These are phyloP conservation scores for Magnolia sinica DNA, from an alignment of 164 flowering plant species.

Conservation along the genomic window DNA sequence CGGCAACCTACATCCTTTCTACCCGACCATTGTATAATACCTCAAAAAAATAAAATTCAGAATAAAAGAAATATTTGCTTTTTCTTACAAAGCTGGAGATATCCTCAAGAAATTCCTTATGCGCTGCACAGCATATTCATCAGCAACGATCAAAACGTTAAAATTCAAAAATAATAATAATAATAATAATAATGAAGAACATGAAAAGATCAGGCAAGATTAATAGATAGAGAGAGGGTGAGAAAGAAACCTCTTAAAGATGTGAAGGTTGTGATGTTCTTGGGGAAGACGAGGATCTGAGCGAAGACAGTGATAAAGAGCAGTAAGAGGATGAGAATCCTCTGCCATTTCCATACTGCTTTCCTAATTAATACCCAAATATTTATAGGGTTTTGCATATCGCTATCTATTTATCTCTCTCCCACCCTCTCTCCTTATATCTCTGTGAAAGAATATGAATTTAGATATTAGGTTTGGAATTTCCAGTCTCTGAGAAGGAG, in stretches of 20 bases:
- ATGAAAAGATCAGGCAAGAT: not conserved
- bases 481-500: not conserved
- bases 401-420: not conserved
- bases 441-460: too few species aligned
- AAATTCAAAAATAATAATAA: not conserved
- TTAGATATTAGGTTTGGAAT: too few species aligned
- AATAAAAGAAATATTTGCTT: not conserved
- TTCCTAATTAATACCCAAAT: not conserved
- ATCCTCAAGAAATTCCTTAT: constrained; percentile 46
- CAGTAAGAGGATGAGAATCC: constrained; percentile 5
- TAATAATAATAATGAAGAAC: constrained; percentile 4
- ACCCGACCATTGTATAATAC: not conserved
- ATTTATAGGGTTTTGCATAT: not conserved
- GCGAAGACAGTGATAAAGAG: constrained; percentile 29
- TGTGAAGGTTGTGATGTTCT: constrained; percentile 31
- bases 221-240: not conserved
- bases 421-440: not conserved
- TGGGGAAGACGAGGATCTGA: constrained; percentile 56
- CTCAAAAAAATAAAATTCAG: not conserved
- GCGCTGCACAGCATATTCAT: constrained; percentile 27
- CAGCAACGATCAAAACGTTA: constrained; percentile 5
- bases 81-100: constrained; percentile 48
- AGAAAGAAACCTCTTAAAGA: constrained; percentile 20
- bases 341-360: not conserved
- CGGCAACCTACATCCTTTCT: not conserved